Base-by-base conservation (phyloP, 176 grass and related monocot species). In the Raddia guianensis region DNA sequence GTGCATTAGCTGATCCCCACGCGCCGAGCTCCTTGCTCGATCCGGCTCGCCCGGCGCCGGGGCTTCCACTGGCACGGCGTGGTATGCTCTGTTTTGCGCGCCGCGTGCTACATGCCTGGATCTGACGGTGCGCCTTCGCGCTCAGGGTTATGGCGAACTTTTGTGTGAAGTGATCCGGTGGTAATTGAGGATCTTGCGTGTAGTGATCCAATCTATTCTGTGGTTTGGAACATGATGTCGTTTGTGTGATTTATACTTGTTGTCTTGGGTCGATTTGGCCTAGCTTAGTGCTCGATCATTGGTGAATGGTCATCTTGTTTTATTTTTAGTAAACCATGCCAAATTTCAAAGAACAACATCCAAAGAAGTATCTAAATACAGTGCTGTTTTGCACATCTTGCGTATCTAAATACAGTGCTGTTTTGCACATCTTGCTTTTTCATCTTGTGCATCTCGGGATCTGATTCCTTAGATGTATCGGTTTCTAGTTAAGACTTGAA, bases 21-120 rank as follows among this genome's bases (percentile, higher is more conserved):
- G 19, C 12, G 37, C 66, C 64, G 13, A 69, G 49, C 58, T 68
- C 63, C 48, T 40, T 40, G 37, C 68, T 37, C 58, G 86, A 84
- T 84, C 65, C 63, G 52, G 64, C 46, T 45, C 72, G 0, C 70
- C 0, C 15, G 50, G 20, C 10, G 16, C 34, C 9, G 47, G 7
- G 34, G 12, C 7, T 37, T 37, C 54, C 6, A 33, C 53, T 1
- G 15, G 46, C 63, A 21, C 15, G 78, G 51, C 70, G 18, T 32
- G 60, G 71, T 33, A 45, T 83, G 48, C 51, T 83, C 49, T 3
- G 70, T 18, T 37, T 2, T 18, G 18, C 42, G 45, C 18, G 32
- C 27, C 32, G 43, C 70, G 9, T 52, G 67, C 67, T 71, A 35
- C 53, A 59, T 63, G 46, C 60, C 75, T 52, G 52, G 61, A 66